Percentiles rank a stretch among this genome's conserved stretches.
These are phyloP conservation scores for Mortierella sp. DNA, from an alignment of 371 early-diverging fungal species.

Conservation along the genomic window DNA sequence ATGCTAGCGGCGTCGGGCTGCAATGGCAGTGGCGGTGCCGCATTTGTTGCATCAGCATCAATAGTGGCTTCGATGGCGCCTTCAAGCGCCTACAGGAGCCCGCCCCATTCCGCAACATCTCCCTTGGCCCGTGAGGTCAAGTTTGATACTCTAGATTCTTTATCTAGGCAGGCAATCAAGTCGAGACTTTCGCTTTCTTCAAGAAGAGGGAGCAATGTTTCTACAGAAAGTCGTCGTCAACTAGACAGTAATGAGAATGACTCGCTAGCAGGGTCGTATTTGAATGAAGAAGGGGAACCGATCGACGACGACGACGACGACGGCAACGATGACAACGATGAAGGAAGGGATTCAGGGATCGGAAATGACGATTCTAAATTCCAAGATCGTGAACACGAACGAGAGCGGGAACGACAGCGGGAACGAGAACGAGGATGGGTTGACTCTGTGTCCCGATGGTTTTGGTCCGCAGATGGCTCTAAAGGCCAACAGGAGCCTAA, in stretches of 20 bases:
- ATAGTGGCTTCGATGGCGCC: neutral
- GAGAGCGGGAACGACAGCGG: too few relatives aligned
- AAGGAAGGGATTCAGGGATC: slow-evolving; percentile 1
- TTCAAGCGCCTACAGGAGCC: slow-evolving; percentile 21
- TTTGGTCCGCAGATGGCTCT: slow-evolving; percentile 5
- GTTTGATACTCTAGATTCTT: slow-evolving; percentile 14
- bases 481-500: neutral
- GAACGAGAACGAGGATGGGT: slow-evolving; percentile 15
- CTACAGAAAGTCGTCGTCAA: neutral
- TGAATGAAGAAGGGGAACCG: slow-evolving; percentile 8
- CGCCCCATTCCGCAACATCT: slow-evolving; percentile 33
- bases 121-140: slow-evolving; percentile 43
- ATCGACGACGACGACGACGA: neutral
- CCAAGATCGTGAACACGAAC: neutral
- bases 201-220: too few relatives aligned
- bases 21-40: neutral
- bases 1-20: too few relatives aligned
- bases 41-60: neutral
- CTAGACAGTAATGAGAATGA: neutral
- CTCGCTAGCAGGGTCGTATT: slow-evolving; percentile 7
- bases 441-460: slow-evolving; percentile 11
- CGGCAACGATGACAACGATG: neutral
- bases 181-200: neutral
- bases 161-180: neutral
- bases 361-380: neutral